phyloP scores from a whole-genome alignment of 2,329 filamentous ascomycete genomes.

The Niveomyces coronatus region DNA sequence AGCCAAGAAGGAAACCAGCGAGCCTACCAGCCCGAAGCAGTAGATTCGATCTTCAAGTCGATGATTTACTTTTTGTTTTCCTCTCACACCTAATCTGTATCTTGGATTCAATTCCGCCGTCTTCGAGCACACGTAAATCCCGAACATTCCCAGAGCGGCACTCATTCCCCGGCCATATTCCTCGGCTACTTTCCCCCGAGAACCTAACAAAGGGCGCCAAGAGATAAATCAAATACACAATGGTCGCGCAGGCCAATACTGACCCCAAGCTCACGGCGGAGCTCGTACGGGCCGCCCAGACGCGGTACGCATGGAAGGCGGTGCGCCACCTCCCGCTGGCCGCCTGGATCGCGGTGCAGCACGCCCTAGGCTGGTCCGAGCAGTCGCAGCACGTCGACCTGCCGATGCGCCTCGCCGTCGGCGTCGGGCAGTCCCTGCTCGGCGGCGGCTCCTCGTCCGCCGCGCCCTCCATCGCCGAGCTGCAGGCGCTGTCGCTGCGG shows the following conservation, averaged over 20 bases:
- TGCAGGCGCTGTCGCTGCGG: slow-evolving; percentile 52
- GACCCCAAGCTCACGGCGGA: slow-evolving; percentile 10
- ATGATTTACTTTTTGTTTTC: no score
- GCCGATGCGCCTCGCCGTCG: slow-evolving; percentile 60
- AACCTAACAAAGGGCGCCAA: no score
- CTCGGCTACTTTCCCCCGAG: no score
- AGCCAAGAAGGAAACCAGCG: no score
- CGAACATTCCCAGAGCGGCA: no score
- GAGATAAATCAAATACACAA: not conserved
- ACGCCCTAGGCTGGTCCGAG: slow-evolving; percentile 57
- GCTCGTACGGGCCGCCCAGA: slow-evolving; percentile 3
- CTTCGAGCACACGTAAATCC: no score
- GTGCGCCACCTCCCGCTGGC: slow-evolving; percentile 37
- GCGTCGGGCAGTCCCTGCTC: slow-evolving; percentile 59
- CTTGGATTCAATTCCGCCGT: no score
- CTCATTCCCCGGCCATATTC: no score
- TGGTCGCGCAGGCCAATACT: slow-evolving; percentile 5
- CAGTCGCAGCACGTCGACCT: slow-evolving; percentile 70
- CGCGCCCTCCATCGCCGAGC: slow-evolving; percentile 49
- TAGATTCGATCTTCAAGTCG: no score
- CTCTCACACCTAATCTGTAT: no score
- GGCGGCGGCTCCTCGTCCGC: slow-evolving; percentile 28
- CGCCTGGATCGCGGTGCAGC: slow-evolving; percentile 49
- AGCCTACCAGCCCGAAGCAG: no score
- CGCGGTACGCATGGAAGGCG: slow-evolving; percentile 4